These are phyloP conservation scores for Geotrichum carabidarum DNA, from an alignment of 1,139 yeast species.

Conservation along the genomic window DNA sequence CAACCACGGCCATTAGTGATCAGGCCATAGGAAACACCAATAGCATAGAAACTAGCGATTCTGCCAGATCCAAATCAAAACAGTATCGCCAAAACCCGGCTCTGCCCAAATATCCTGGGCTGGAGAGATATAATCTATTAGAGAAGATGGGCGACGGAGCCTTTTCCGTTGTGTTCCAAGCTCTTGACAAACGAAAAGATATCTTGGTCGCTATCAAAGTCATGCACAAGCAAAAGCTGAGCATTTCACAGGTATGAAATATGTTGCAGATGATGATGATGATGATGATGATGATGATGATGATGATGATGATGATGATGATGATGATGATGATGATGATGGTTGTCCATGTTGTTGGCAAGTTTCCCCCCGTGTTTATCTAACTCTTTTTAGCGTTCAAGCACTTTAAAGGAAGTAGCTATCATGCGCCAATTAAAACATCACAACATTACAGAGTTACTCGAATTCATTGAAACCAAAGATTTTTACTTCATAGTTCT, in stretches of 20 bases:
- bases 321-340: background rate
- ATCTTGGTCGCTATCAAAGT: conserved; percentile 75
- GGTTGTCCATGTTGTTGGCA: background rate
- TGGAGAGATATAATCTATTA: conserved; percentile 40
- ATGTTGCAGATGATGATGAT: too few species aligned
- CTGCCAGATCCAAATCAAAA: too few species aligned
- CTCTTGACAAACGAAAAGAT: conserved; percentile 45
- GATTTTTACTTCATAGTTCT: conserved; percentile 72
- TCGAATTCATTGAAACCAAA: conserved; percentile 60
- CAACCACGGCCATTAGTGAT: too few species aligned
- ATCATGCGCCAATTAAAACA: conserved; percentile 73
- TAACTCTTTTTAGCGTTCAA: conserved; percentile 44
- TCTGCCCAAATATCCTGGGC: conserved; percentile 13
- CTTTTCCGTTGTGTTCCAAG: conserved; percentile 79
- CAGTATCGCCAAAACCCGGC: background rate
- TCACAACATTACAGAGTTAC: conserved; percentile 64
- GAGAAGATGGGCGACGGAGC: conserved; percentile 66
- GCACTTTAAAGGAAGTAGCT: conserved; percentile 75
- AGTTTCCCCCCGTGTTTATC: background rate
- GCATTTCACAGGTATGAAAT: conserved; percentile 40
- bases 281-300: background rate
- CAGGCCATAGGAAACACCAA: background rate
- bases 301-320: background rate
- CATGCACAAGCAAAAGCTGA: conserved; percentile 64
- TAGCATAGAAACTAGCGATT: background rate